Conservation (phyloP, 495 filamentous ascomycete species). For the Penicillium paxilli region DNA sequence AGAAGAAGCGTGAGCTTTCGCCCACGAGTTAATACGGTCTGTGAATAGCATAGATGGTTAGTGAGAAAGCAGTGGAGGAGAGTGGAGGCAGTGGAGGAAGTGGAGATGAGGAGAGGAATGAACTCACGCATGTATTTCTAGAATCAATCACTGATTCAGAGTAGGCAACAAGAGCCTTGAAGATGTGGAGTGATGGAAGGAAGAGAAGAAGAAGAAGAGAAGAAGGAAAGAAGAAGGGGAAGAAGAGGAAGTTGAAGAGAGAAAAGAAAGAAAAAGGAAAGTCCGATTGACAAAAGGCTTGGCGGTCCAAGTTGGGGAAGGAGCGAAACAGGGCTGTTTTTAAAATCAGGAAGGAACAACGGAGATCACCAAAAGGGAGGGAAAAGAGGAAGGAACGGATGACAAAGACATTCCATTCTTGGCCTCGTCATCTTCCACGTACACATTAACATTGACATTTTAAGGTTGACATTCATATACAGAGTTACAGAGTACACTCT, state of each 20-base stretch:
- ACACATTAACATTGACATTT: too few species aligned
- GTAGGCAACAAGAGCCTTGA: constrained; percentile 1
- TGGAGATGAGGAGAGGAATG: constrained; percentile 1
- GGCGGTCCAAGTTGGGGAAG: neutral
- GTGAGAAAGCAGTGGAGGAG: constrained; percentile 14
- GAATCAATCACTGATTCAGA: constrained; percentile 25
- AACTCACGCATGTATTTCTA: constrained; percentile 48
- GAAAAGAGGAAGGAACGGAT: too few species aligned
- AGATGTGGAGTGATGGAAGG: neutral
- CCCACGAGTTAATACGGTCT: constrained; percentile 51
- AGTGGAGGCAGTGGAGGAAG: neutral
- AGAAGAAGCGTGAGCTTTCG: constrained; percentile 49
- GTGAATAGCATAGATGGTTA: constrained; percentile 7
- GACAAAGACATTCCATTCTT: too few species aligned
- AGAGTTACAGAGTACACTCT: too few species aligned
- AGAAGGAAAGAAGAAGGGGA: neutral
- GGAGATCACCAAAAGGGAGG: too few species aligned
- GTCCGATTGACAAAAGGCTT: neutral
- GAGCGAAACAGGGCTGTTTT: neutral
- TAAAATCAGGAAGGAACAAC: too few species aligned
- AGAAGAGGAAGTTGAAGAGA: neutral
- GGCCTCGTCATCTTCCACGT: neutral
- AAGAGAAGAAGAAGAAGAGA: neutral
- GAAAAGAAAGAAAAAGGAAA: constrained; percentile 9
- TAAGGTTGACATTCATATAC: too few species aligned